Percentiles rank a stretch among this genome's conserved stretches.
Evolutionary conservation across 2,329 filamentous ascomycete genomes (phyloP).

Genomic region (Arthroderma sp.): DNA sequence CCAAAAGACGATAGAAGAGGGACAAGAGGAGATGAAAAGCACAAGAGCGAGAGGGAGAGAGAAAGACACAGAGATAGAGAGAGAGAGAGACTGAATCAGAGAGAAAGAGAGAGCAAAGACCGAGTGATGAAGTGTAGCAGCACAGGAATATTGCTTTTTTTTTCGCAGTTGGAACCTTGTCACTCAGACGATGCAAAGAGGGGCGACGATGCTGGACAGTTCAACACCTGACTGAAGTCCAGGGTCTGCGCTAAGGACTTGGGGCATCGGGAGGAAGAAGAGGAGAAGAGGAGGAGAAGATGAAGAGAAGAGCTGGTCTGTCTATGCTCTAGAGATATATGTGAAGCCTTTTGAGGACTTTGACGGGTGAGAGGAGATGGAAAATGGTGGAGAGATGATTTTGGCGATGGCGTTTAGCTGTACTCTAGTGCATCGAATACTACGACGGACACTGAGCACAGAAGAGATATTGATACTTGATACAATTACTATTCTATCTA

Average conservation of each 20-base stretch:
- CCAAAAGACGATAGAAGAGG: too few relatives aligned
- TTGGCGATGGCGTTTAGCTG: too few relatives aligned
- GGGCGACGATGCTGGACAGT: background rate
- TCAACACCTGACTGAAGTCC: background rate
- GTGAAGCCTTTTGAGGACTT: too few relatives aligned
- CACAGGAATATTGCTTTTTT: too few relatives aligned
- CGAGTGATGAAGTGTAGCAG: too few relatives aligned
- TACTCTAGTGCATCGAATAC: too few relatives aligned
- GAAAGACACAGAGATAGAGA: constrained; percentile 1
- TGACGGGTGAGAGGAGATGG: too few relatives aligned
- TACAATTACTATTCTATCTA: too few relatives aligned
- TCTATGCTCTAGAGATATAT: too few relatives aligned
- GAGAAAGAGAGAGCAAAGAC: background rate
- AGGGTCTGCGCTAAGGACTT: constrained; percentile 5
- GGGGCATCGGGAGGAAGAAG: constrained; percentile 6
- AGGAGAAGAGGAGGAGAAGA: constrained; percentile 5
- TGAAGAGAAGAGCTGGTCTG: background rate
- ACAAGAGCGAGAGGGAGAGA: background rate
- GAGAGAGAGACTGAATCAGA: background rate
- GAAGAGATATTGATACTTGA: too few relatives aligned
- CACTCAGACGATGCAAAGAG: background rate
- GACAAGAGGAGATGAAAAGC: constrained; percentile 5
- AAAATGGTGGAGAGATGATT: too few relatives aligned
- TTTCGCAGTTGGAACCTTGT: background rate
- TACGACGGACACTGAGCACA: too few relatives aligned